Conservation (phyloP, 148 eudicot species). For the Hydrangea macrophylla region DNA sequence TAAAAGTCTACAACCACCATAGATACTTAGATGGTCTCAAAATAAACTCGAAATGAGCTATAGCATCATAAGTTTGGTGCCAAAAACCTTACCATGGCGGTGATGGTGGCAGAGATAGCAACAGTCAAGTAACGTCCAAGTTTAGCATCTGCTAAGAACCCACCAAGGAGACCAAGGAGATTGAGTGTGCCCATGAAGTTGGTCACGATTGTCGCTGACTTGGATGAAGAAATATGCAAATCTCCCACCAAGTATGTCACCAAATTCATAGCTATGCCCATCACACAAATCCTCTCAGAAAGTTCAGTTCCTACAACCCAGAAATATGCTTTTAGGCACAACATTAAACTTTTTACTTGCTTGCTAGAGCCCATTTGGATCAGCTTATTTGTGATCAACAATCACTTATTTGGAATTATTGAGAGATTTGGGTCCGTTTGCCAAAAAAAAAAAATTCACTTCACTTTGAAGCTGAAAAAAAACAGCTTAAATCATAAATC, state of each 20-base stretch:
- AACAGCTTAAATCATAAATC: no score
- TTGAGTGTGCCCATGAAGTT: conserved; percentile 98
- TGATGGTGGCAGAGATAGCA: conserved; percentile 69
- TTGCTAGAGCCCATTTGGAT: no score
- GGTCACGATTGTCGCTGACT: conserved; percentile 87
- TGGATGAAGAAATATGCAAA: conserved; percentile 83
- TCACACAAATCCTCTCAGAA: conserved; percentile 89
- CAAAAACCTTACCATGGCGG: conserved; percentile 66
- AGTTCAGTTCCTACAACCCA: conserved; percentile 67
- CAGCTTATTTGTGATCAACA: no score
- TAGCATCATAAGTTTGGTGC: no score
- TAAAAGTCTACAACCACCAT: no score
- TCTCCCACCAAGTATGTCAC: conserved; percentile 84
- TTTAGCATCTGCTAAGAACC: conserved; percentile 89
- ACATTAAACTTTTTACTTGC: neutral
- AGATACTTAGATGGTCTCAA: no score
- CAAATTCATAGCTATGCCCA: conserved; percentile 89
- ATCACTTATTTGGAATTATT: no score
- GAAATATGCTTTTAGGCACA: neutral
- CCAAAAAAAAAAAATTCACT: no score
- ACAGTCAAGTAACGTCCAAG: conserved; percentile 90
- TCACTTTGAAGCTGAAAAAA: no score
- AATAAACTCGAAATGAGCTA: no score
- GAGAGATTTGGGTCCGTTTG: no score
- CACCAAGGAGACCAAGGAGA: conserved; percentile 80